Conservation (phyloP, 768 basidiomycete species). For the Hypholoma fasciculare region DNA sequence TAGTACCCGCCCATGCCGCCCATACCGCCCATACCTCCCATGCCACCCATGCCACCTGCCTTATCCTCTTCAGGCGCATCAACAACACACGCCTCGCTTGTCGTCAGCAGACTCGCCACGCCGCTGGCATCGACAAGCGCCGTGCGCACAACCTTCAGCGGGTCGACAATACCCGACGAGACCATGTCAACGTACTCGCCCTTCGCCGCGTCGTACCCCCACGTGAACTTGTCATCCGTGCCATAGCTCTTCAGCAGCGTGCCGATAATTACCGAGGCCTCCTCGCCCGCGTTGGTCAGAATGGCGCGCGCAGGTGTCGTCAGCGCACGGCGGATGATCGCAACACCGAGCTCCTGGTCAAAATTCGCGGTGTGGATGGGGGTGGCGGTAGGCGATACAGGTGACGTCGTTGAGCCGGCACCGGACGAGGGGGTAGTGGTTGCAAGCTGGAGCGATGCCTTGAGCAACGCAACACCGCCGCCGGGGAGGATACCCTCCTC, state of each 20-base stretch:
- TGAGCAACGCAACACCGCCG: slow-evolving; percentile 91
- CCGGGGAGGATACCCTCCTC: slow-evolving; percentile 99
- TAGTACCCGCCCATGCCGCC: not conserved
- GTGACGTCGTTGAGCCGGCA: slow-evolving; percentile 46
- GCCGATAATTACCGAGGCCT: slow-evolving; percentile 91
- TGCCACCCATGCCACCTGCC: slow-evolving; percentile 36
- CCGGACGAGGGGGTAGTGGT: slow-evolving; percentile 50
- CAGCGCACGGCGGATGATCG: slow-evolving; percentile 87
- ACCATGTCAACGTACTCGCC: slow-evolving; percentile 97
- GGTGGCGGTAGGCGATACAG: slow-evolving; percentile 56
- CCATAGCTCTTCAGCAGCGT: slow-evolving; percentile 63
- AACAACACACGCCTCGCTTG: slow-evolving; percentile 90
- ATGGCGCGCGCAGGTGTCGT: slow-evolving; percentile 85
- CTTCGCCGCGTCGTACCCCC: slow-evolving; percentile 90
- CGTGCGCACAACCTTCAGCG: slow-evolving; percentile 92
- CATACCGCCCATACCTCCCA: slow-evolving; percentile 30
- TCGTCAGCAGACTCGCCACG: slow-evolving; percentile 92
- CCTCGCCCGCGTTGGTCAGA: slow-evolving; percentile 92
- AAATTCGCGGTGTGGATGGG: slow-evolving; percentile 87
- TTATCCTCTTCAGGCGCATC: slow-evolving; percentile 85
- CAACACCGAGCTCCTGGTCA: slow-evolving; percentile 94
- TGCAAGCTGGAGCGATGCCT: slow-evolving; percentile 73
- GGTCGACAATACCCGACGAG: slow-evolving; percentile 91
- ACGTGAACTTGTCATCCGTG: slow-evolving; percentile 69
- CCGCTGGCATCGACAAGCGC: slow-evolving; percentile 91